phyloP scores from a whole-genome alignment of 805 yeast genomes.

The Komagataella pseudopastoris region DNA sequence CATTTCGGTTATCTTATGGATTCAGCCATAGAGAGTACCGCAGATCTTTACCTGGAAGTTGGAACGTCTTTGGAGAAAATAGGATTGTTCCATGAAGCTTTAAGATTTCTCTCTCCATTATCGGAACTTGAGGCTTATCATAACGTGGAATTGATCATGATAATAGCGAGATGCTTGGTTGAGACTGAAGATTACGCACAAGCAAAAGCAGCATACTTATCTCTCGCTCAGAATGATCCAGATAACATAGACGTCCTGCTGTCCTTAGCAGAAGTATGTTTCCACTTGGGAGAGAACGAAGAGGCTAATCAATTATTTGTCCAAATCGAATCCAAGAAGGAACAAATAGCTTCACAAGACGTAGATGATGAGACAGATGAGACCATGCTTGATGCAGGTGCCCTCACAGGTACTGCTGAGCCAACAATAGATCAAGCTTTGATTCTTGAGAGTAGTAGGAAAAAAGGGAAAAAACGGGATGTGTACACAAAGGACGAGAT shows the following conservation, averaged over 20 bases:
- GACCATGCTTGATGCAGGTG: neutral
- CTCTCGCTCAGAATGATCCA: constrained; percentile 28
- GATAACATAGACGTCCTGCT: constrained; percentile 60
- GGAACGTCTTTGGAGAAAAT: constrained; percentile 61
- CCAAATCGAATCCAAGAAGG: constrained; percentile 35
- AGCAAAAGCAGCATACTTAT: constrained; percentile 43
- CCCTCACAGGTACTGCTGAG: neutral
- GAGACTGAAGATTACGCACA: constrained; percentile 56
- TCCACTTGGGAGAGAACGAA: constrained; percentile 46
- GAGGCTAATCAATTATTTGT: constrained; percentile 39
- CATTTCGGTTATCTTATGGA: constrained; percentile 53
- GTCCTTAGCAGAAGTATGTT: constrained; percentile 71
- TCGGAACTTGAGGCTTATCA: constrained; percentile 38
- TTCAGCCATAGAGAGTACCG: constrained; percentile 39
- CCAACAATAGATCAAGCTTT: neutral
- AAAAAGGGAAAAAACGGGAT: constrained; percentile 10
- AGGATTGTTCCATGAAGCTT: constrained; percentile 65
- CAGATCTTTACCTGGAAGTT: constrained; percentile 66
- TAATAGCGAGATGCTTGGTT: constrained; percentile 66
- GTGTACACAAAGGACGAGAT: constrained; percentile 13
- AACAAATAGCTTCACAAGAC: constrained; percentile 12
- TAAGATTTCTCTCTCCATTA: constrained; percentile 48
- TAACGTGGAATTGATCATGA: constrained; percentile 35
- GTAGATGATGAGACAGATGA: constrained; percentile 11
- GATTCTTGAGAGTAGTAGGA: constrained; percentile 10